Conservation (phyloP, 2,329 filamentous ascomycete species). For the Calycina herbarum region DNA sequence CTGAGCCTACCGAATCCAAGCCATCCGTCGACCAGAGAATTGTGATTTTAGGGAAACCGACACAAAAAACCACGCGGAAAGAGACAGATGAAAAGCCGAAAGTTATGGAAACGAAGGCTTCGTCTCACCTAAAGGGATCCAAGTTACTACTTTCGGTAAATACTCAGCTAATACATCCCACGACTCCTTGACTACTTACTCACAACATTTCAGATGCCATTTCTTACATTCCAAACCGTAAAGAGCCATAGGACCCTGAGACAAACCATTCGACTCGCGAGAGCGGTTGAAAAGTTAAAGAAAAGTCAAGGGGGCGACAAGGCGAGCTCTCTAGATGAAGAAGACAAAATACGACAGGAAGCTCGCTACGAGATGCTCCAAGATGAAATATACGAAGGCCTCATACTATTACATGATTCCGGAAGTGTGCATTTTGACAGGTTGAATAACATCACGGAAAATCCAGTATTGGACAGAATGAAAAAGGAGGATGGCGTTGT, state of each 20-base stretch:
- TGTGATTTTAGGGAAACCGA: too few relatives aligned
- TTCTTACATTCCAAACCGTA: slow-evolving; percentile 6
- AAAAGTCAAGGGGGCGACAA: too few relatives aligned
- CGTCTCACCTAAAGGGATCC: neutral
- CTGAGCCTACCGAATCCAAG: neutral
- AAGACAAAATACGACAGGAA: neutral
- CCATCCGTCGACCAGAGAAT: neutral
- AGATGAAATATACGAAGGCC: neutral
- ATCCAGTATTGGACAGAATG: neutral
- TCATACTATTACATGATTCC: neutral
- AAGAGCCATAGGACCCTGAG: neutral
- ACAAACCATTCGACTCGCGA: slow-evolving; percentile 2
- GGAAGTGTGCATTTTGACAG: neutral
- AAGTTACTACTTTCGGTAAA: neutral
- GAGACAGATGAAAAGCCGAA: neutral
- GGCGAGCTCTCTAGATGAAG: neutral
- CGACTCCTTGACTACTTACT: neutral
- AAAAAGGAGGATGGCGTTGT: neutral
- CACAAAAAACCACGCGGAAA: neutral
- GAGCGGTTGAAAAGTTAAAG: neutral
- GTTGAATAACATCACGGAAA: neutral
- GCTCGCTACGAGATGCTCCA: neutral
- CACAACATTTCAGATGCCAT: neutral
- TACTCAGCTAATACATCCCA: neutral
- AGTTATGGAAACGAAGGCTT: neutral